Conservation (phyloP, 768 basidiomycete species). For the Naganishia vishniacii region DNA sequence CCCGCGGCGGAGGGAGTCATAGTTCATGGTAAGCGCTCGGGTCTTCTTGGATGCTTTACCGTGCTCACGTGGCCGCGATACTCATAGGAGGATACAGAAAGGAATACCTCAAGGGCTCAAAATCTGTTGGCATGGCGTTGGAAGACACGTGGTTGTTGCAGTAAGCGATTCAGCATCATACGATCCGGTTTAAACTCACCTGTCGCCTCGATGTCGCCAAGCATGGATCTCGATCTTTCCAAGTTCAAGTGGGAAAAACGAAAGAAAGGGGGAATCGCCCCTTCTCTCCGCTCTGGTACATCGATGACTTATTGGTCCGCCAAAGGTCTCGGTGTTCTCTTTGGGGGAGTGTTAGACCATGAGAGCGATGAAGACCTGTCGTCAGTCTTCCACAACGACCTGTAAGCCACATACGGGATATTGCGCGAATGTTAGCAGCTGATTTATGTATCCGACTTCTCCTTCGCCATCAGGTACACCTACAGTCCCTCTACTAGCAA, state of each 20-base stretch:
- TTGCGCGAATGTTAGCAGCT: too few species aligned
- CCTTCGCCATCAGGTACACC: slow-evolving; percentile 57
- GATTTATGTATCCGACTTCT: too few species aligned
- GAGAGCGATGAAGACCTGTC: slow-evolving; percentile 80
- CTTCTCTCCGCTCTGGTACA: slow-evolving; percentile 68
- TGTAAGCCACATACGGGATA: slow-evolving; percentile 53
- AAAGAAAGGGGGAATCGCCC: slow-evolving; percentile 69
- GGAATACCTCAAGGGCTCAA: slow-evolving; percentile 77
- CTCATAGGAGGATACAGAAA: slow-evolving; percentile 78
- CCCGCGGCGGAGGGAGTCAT: slow-evolving; percentile 70
- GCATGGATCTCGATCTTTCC: slow-evolving; percentile 53
- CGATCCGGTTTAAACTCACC: too few species aligned
- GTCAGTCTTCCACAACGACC: slow-evolving; percentile 78
- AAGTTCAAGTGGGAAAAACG: slow-evolving; percentile 78
- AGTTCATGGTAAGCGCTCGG: slow-evolving; percentile 61
- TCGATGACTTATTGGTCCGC: slow-evolving; percentile 77
- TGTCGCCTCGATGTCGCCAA: slow-evolving; percentile 3
- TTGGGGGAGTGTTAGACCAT: slow-evolving; percentile 84
- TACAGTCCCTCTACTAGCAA: slow-evolving; percentile 63
- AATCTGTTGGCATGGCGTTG: slow-evolving; percentile 75
- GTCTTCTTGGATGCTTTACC: too few species aligned
- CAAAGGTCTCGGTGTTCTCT: slow-evolving; percentile 67
- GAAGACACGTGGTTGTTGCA: slow-evolving; percentile 85
- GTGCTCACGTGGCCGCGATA: too few species aligned
- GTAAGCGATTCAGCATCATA: slow-evolving; percentile 49